Percentiles rank a stretch among this genome's conserved stretches.
These are phyloP conservation scores for Mimosa pudica DNA, from an alignment of 306 rosid genomes.

Conservation along the genomic window DNA sequence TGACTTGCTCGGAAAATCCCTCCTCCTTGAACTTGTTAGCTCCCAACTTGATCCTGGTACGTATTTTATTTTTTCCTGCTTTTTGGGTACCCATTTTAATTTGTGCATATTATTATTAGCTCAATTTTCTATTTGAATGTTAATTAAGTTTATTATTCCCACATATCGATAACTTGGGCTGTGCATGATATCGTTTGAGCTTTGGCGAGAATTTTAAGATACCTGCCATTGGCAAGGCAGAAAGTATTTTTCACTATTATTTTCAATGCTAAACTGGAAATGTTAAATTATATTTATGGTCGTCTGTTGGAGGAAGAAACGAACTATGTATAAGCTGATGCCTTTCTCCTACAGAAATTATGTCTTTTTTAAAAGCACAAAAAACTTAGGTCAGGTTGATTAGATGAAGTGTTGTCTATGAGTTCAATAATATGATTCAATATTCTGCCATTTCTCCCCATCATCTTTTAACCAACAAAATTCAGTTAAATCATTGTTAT, in stretches of 20 bases:
- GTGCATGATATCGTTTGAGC: too few species aligned
- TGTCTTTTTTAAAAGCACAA: too few species aligned
- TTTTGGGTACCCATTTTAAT: neutral
- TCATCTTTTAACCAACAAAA: too few species aligned
- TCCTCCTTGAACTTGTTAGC: constrained; percentile 63
- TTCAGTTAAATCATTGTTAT: too few species aligned
- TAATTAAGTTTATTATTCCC: neutral
- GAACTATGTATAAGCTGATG: neutral
- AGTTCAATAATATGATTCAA: too few species aligned
- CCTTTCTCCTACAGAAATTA: neutral
- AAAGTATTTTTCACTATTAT: neutral
- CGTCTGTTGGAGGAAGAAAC: neutral
- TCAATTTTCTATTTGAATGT: neutral
- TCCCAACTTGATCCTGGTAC: constrained; percentile 49
- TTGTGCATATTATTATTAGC: neutral
- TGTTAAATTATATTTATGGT: neutral
- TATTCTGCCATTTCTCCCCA: too few species aligned
- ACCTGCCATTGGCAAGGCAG: neutral
- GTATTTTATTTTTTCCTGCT: neutral
- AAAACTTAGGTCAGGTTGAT: too few species aligned
- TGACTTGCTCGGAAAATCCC: constrained; percentile 70
- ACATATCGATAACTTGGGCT: neutral
- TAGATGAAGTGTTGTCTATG: too few species aligned
- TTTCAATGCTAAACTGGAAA: neutral
- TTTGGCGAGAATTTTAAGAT: neutral